Percentiles rank a stretch among this genome's conserved stretches.
Evolutionary conservation across 257 asterid genomes (phyloP).

Genomic region (Solanum paucissectum): DNA sequence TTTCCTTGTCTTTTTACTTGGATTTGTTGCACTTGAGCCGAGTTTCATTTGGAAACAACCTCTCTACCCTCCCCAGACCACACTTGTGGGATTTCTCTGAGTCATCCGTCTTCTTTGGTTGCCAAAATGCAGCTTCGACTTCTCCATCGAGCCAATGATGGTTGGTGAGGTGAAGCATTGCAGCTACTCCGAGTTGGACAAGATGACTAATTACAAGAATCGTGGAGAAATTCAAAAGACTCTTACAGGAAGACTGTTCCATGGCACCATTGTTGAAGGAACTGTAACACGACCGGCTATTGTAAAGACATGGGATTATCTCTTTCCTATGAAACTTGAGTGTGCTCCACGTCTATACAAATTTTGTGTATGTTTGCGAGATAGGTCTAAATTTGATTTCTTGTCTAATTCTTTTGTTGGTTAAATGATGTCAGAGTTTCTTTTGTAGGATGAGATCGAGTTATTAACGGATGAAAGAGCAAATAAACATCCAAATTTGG

Average conservation of each 20-base stretch:
- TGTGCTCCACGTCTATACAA: not conserved
- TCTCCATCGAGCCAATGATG: not conserved
- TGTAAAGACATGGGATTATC: not conserved
- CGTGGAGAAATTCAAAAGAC: not conserved
- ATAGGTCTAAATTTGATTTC: not conserved
- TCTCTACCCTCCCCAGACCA: no score
- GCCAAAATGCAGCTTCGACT: not conserved
- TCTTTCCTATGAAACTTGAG: not conserved
- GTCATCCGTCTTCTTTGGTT: not conserved
- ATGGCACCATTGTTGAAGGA: not conserved
- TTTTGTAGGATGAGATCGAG: not conserved
- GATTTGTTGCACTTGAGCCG: no score
- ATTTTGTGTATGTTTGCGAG: not conserved
- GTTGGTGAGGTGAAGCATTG: not conserved
- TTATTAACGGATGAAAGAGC: not conserved
- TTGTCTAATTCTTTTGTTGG: not conserved
- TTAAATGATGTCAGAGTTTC: not conserved
- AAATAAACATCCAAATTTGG: not conserved
- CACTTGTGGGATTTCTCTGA: no score
- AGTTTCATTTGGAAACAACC: no score
- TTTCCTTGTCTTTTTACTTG: no score
- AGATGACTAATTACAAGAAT: not conserved
- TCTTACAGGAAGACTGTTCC: not conserved
- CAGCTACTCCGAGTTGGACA: not conserved
- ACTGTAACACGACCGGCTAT: not conserved